Percentiles rank a stretch among this genome's conserved stretches.
Conservation (phyloP, 495 filamentous ascomycete species). For the Aspergillus sparsus region DNA sequence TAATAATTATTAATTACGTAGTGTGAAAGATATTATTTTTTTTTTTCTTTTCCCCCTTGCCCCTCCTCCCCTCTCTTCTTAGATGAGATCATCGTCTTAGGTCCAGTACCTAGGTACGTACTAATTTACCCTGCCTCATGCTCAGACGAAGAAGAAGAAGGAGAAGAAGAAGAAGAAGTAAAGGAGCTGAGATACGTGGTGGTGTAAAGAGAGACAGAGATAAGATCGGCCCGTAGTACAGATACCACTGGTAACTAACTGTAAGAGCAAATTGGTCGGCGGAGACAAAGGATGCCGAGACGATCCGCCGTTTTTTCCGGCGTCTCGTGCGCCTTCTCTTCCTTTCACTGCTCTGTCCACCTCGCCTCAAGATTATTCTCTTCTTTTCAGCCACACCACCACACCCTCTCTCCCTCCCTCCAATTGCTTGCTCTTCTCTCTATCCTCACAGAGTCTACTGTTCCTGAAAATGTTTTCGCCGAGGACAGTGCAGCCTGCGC, state of each 20-base stretch:
- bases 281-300: constrained; percentile 37
- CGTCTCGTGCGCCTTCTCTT: constrained; percentile 26
- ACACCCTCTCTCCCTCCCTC: constrained; percentile 4
- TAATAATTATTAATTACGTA: too few species aligned
- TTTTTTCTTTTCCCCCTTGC: too few species aligned
- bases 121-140: too few species aligned
- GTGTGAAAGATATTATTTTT: too few species aligned
- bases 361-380: constrained; percentile 17
- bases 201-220: constrained; percentile 21
- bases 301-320: constrained; percentile 49
- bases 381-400: neutral
- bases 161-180: too few species aligned
- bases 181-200: too few species aligned
- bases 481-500: constrained; percentile 34
- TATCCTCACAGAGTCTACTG: constrained; percentile 15
- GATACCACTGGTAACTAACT: constrained; percentile 1
- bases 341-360: constrained; percentile 22
- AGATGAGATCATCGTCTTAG: too few species aligned
- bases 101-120: too few species aligned
- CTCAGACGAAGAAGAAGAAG: too few species aligned
- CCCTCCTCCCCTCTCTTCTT: too few species aligned
- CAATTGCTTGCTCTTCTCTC: constrained; percentile 14
- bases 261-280: constrained; percentile 6
- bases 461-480: constrained; percentile 34
- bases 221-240: constrained; percentile 43